phyloP scores from a whole-genome alignment of 2,329 filamentous ascomycete genomes.

The Piedraia hortae region DNA sequence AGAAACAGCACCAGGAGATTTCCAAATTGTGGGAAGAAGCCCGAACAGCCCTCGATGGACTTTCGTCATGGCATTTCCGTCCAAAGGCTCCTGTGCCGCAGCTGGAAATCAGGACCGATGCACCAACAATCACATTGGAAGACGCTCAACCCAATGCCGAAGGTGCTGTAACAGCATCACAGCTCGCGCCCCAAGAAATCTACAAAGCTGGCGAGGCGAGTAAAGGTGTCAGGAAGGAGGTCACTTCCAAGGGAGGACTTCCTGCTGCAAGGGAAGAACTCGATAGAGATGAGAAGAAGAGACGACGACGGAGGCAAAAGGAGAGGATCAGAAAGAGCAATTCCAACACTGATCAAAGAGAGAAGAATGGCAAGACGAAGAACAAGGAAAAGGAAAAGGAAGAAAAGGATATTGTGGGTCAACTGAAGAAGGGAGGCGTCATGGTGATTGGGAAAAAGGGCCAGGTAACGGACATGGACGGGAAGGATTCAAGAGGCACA shows the following conservation, averaged over 20 bases:
- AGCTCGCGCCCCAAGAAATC: conserved; percentile 79
- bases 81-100: conserved; percentile 60
- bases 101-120: conserved; percentile 67
- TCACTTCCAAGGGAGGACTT: conserved; percentile 46
- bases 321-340: conserved; percentile 51
- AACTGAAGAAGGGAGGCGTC: conserved; percentile 61
- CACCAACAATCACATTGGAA: conserved; percentile 81
- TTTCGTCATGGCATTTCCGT: conserved; percentile 87
- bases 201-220: conserved; percentile 45
- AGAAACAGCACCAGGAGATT: conserved; percentile 49
- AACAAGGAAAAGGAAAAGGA: conserved; percentile 31
- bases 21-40: conserved; percentile 60
- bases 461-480: conserved; percentile 57
- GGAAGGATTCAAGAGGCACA: too few species aligned
- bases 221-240: conserved; percentile 34
- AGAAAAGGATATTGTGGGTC: conserved; percentile 30
- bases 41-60: conserved; percentile 52
- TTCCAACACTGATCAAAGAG: conserved; percentile 17
- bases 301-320: conserved; percentile 43
- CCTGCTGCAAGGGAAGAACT: conserved; percentile 65
- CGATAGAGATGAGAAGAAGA: conserved; percentile 55
- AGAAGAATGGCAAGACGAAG: conserved; percentile 14
- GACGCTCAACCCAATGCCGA: conserved; percentile 72
- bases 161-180: conserved; percentile 39
- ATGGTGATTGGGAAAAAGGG: conserved; percentile 82